Evolutionary conservation across 1,139 yeast species (phyloP).

Genomic region (Citeromyces hawaiiensis): DNA sequence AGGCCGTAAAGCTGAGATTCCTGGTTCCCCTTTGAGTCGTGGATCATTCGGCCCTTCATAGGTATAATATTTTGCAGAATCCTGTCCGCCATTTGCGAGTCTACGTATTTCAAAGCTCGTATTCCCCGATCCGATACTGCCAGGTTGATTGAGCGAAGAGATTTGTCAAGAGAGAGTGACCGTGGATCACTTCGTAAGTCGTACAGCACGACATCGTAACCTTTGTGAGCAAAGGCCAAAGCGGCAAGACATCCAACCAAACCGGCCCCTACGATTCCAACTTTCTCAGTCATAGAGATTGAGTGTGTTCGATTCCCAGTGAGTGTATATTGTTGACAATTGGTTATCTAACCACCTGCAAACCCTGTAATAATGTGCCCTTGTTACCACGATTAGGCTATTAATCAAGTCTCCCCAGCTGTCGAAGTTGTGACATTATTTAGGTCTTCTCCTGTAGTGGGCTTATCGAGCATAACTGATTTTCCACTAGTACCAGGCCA

Average conservation of each 20-base stretch:
- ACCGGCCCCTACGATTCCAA: slow-evolving; percentile 72
- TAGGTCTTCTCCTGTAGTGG: no score
- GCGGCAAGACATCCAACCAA: slow-evolving; percentile 86
- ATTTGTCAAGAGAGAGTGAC: slow-evolving; percentile 16
- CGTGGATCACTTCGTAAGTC: slow-evolving; percentile 42
- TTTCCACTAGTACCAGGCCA: no score
- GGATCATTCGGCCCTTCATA: slow-evolving; percentile 86
- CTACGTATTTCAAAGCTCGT: slow-evolving; percentile 50
- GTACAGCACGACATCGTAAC: slow-evolving; percentile 59
- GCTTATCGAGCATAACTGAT: no score
- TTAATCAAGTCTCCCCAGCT: no score
- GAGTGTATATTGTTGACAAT: not conserved
- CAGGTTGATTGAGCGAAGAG: slow-evolving; percentile 61
- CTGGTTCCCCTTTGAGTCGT: slow-evolving; percentile 49
- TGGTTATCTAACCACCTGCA: no score
- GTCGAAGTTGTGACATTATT: no score
- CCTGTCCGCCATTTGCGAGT: slow-evolving; percentile 38
- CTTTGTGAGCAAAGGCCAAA: slow-evolving; percentile 58
- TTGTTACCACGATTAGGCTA: no score
- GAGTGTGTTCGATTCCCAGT: not conserved
- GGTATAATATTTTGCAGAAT: slow-evolving; percentile 59
- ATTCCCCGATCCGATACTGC: slow-evolving; percentile 84
- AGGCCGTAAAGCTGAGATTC: slow-evolving; percentile 72
- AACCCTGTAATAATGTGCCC: no score
- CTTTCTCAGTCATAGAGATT: slow-evolving; percentile 10